Conservation (phyloP, 208 protist genomes). For the Crithidia thermophila region DNA sequence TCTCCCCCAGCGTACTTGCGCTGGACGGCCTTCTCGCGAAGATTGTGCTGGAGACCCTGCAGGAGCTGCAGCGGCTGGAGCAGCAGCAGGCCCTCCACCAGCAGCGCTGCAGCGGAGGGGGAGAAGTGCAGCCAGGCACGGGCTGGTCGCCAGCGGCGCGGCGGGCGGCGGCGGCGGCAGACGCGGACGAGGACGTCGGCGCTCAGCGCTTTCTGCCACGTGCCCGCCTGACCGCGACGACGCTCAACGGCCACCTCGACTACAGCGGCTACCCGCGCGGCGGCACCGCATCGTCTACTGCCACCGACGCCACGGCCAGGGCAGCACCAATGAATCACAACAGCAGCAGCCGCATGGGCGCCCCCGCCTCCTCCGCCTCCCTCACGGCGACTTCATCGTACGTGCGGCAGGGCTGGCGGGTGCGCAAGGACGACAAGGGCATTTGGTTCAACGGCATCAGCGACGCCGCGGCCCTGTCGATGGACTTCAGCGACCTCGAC, state of each 20-base stretch:
- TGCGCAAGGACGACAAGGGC: conserved; percentile 25
- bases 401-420: conserved; percentile 35
- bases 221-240: conserved; percentile 22
- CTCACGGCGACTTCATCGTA: too few relatives aligned
- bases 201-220: conserved; percentile 36
- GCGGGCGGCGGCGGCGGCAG: background rate
- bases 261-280: conserved; percentile 18
- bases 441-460: conserved; percentile 50
- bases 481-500: conserved; percentile 59
- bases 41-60: conserved; percentile 67
- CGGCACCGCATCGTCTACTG: background rate
- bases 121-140: background rate
- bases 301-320: too few relatives aligned
- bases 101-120: background rate
- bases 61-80: conserved; percentile 63
- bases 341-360: too few relatives aligned
- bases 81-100: conserved; percentile 27
- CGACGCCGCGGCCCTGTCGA: conserved; percentile 37
- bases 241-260: conserved; percentile 25
- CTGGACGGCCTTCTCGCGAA: conserved; percentile 64
- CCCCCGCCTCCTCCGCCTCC: background rate
- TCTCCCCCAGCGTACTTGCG: conserved; percentile 27
- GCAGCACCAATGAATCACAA: too few relatives aligned
- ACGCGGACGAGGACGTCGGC: conserved; percentile 23
- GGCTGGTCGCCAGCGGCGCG: background rate